Evolutionary conservation across 306 rosid genomes (phyloP), one percentile per base, ranked within the genome.

Genomic region (Cercis canadensis): DNA sequence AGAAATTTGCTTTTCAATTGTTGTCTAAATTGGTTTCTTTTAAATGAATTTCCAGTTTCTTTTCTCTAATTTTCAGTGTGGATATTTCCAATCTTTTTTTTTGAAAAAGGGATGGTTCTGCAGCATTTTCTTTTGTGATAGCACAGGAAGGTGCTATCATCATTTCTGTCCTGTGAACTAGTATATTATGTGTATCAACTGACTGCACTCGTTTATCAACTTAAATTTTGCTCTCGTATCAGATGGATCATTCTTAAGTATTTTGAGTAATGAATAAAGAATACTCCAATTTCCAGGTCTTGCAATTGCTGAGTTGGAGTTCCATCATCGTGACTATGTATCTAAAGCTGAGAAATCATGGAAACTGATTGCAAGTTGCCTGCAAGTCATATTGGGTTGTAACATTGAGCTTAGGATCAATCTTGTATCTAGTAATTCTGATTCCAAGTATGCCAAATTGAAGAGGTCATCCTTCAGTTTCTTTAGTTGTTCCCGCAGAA

Each of bases 311-410:
- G 94, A 86, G 74, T 75, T 92, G 76, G 90, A 87, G 72, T 92
- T 92, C 68, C 83, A 58, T 72, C 92, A 65, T 69, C 90, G 72
- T 13, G 75, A 74, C 41, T 72, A 80, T 36, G 84, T 80, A 51
- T 77, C 83, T 6, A 87, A 76, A 81, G 97, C 96, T 10, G 94
- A 89, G 83, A 87, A 87, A 77, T 87, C 94, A 13, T 87, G 92
- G 97, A 89, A 86, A 81, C 51, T 70, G 84, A 92, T 92, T 3
- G 93, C 94, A 24, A 86, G 81, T 47, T 86, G 77, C 36, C 82
- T 92, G 62, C 96, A 86, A 71, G 62, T 78, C 39, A 51, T 87
- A 31, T 72, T 86, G 43, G 89, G 89, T 58, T 86, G 96, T 64
- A 89, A 87, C 64, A 74, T 92, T 44, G 97, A 89, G 81, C 65